phyloP scores from a whole-genome alignment of 768 basidiomycete genomes.

The Pilatotrama ljubarskyi region DNA sequence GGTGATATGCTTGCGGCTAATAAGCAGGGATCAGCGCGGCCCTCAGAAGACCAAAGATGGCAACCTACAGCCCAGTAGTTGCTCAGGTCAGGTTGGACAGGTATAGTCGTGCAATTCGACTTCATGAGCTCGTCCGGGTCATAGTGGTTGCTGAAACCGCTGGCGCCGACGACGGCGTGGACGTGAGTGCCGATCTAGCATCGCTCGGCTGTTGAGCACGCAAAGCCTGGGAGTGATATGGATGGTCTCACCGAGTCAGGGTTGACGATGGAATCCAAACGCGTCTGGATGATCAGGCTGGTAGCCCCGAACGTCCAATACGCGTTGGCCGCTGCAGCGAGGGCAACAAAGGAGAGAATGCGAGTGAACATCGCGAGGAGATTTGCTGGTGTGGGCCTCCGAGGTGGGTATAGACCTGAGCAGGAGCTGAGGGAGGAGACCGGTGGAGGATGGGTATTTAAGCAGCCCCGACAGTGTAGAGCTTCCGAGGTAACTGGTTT shows the following conservation, averaged over 20 bases:
- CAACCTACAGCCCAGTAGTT: slow-evolving; percentile 27
- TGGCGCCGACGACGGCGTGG: slow-evolving; percentile 20
- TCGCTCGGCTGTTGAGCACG: neutral
- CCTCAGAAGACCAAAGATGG: neutral
- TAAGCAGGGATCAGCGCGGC: neutral
- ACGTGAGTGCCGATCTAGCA: slow-evolving; percentile 18
- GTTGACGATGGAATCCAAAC: slow-evolving; percentile 20
- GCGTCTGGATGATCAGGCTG: slow-evolving; percentile 11
- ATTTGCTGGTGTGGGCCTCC: neutral
- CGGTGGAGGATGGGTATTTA: neutral
- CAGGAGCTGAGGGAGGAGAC: neutral
- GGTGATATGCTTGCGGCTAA: slow-evolving; percentile 25
- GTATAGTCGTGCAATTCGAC: slow-evolving; percentile 21
- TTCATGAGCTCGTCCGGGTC: slow-evolving; percentile 14
- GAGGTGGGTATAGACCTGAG: neutral
- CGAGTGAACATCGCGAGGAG: slow-evolving; percentile 5
- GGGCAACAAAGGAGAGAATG: slow-evolving; percentile 10
- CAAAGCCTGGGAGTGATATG: neutral
- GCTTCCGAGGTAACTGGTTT: neutral
- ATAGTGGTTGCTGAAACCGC: slow-evolving; percentile 17
- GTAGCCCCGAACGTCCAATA: slow-evolving; percentile 21
- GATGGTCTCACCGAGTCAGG: slow-evolving; percentile 2
- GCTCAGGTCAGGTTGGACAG: slow-evolving; percentile 25
- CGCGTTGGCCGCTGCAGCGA: slow-evolving; percentile 11
- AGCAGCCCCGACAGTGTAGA: neutral